phyloP scores from a whole-genome alignment of 441 rosid genomes.

The Pelargonium australe region DNA sequence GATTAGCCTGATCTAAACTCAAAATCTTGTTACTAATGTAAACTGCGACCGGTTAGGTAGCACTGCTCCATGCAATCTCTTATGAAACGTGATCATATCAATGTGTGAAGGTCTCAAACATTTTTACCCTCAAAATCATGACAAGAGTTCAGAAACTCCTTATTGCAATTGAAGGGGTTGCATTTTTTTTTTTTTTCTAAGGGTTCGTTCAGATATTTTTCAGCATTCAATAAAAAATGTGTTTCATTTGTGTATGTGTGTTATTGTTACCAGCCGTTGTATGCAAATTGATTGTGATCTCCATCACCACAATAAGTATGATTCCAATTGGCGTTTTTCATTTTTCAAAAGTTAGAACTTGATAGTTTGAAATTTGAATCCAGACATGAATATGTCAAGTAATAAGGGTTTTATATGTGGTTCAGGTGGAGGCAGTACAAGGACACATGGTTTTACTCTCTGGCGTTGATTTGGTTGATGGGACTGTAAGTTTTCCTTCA shows the following conservation, averaged over 20 bases:
- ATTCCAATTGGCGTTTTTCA: not conserved
- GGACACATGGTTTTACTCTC: constrained; percentile 66
- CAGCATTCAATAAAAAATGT: not conserved
- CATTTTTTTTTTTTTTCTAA: not conserved
- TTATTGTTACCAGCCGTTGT: not conserved
- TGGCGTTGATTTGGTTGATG: constrained; percentile 90
- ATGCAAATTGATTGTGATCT: not conserved
- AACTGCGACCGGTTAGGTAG: too few relatives aligned
- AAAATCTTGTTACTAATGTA: too few relatives aligned
- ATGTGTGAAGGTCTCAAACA: too few relatives aligned
- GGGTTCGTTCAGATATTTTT: not conserved
- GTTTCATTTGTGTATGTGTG: not conserved
- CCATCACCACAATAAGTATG: not conserved
- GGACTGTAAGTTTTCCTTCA: constrained; percentile 54
- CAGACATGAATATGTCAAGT: not conserved
- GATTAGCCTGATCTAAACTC: too few relatives aligned
- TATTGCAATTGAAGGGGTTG: too few relatives aligned
- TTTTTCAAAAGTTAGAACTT: not conserved
- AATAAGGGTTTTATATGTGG: constrained; percentile 2
- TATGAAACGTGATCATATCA: too few relatives aligned
- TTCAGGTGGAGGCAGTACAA: constrained; percentile 67
- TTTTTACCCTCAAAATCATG: too few relatives aligned
- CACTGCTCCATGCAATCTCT: too few relatives aligned
- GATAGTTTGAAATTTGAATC: not conserved
- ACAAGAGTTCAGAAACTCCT: too few relatives aligned